Conservation (phyloP, 73 alveolate species). For the Paramecium sexaurelia region DNA sequence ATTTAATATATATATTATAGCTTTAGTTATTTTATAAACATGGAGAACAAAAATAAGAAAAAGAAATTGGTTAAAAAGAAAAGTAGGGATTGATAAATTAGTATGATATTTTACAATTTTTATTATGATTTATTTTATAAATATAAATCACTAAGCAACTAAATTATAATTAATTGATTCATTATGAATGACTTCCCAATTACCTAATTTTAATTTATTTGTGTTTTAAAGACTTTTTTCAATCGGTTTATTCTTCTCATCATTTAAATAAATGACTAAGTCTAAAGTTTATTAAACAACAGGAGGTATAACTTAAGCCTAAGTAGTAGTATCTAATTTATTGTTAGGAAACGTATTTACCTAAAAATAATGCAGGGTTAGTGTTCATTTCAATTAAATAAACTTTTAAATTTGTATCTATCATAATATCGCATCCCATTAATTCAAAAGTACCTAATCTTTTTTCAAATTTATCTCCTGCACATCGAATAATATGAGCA, state of each 20-base stretch:
- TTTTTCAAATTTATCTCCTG: slow-evolving; percentile 63
- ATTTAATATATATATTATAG: not conserved
- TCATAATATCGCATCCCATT: slow-evolving; percentile 65
- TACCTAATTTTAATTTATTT: not conserved
- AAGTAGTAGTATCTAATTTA: slow-evolving; percentile 20
- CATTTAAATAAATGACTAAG: not conserved
- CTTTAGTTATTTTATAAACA: not conserved
- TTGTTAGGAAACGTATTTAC: not conserved
- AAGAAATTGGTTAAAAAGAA: slow-evolving; percentile 27
- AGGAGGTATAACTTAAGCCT: slow-evolving; percentile 14
- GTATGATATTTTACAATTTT: not conserved
- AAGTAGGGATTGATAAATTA: not conserved
- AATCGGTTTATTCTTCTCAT: slow-evolving; percentile 18
- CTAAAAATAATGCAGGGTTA: slow-evolving; percentile 66
- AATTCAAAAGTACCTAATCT: slow-evolving; percentile 64
- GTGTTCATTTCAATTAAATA: slow-evolving; percentile 63
- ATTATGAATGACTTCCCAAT: slow-evolving; percentile 34
- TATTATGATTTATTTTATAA: not conserved
- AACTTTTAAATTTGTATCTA: slow-evolving; percentile 60
- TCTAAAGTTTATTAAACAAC: slow-evolving; percentile 18
- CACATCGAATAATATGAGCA: slow-evolving; percentile 55
- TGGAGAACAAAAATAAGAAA: not conserved
- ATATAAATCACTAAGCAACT: not conserved
- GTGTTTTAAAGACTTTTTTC: not conserved
- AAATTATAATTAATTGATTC: not conserved